These are phyloP conservation scores for Cyclospora cayetanensis DNA, from an alignment of 169 alveolate species.

Conservation along the genomic window DNA sequence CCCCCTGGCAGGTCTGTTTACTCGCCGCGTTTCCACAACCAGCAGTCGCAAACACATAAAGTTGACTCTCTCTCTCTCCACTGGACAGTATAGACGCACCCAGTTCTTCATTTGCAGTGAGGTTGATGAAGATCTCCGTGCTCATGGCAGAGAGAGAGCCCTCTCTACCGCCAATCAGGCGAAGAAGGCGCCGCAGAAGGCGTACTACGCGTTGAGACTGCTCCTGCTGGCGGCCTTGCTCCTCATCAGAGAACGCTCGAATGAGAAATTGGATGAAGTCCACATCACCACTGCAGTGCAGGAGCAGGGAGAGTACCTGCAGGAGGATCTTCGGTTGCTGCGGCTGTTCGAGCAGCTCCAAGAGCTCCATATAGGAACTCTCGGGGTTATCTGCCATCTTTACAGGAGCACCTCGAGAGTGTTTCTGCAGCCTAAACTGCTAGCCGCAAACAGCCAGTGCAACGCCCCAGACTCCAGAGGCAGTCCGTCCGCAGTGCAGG, in stretches of 20 bases:
- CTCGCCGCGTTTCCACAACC: too few relatives aligned
- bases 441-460: too few relatives aligned
- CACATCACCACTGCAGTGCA: conserved; percentile 30
- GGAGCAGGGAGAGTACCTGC: conserved; percentile 16
- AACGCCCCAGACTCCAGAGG: too few relatives aligned
- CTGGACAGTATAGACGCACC: background rate
- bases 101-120: conserved; percentile 24
- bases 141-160: conserved; percentile 25
- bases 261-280: background rate
- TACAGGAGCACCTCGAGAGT: too few relatives aligned
- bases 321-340: conserved; percentile 28
- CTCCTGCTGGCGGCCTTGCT: conserved; percentile 21
- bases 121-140: conserved; percentile 21
- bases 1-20: too few relatives aligned
- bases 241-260: background rate
- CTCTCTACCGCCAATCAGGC: conserved; percentile 17
- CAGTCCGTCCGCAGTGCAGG: too few relatives aligned
- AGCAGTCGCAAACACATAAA: too few relatives aligned
- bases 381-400: background rate
- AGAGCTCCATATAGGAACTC: background rate
- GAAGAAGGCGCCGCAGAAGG: conserved; percentile 36
- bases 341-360: background rate
- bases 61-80: background rate
- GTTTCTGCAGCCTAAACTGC: too few relatives aligned
- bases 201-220: background rate